Evolutionary conservation across 208 protist species (phyloP), one percentile per base, ranked within the genome.

Genomic region (Zelonia costaricensis): DNA sequence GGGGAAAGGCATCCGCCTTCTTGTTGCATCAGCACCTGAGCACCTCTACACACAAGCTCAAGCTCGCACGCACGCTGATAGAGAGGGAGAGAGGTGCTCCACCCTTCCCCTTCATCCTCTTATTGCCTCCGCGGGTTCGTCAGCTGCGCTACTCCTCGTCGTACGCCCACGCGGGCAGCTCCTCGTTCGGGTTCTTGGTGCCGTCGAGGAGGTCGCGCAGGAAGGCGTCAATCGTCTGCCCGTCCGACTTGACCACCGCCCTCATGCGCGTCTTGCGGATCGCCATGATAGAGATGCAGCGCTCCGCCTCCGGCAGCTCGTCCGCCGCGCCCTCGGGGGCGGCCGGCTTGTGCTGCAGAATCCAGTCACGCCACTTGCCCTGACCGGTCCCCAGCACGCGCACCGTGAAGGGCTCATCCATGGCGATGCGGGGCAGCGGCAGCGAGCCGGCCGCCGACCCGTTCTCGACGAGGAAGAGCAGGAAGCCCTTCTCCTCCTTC

Each of bases 331-430:
- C 45, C 27, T 53, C 25, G 4, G 38, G 27, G 1, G 28, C 51
- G 12, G 54, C 43, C 7, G 42, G 52, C 62, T 68, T 70, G 61
- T 80, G 59, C 39, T 45, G 27, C 18, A 60, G 40, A 27, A 89
- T 68, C 79, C 82, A 90, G 20, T 76, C 35, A 9, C 20, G 67
- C 88, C 84, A 91, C 18, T 62, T 57, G 46, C 70, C 57, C 43
- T 91, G 64, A 13, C 45, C 47, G 20, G 67, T 60, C 45, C 73
- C 64, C 16, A 88, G 56, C n/a, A 79, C 25, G 47, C 88, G 88
- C 18, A 94, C 65, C 30, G 76, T 82, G 56, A 94, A 92, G 45
- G 84, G 84, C n/a, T 69, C 33, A 20, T 94, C 84, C 25, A 68
- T 45, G 0, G 70, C 69, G 23, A 93, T 42, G 31, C 44, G 25